Base-by-base conservation (phyloP, 805 yeast species). In the Saturnispora zaruensis region DNA sequence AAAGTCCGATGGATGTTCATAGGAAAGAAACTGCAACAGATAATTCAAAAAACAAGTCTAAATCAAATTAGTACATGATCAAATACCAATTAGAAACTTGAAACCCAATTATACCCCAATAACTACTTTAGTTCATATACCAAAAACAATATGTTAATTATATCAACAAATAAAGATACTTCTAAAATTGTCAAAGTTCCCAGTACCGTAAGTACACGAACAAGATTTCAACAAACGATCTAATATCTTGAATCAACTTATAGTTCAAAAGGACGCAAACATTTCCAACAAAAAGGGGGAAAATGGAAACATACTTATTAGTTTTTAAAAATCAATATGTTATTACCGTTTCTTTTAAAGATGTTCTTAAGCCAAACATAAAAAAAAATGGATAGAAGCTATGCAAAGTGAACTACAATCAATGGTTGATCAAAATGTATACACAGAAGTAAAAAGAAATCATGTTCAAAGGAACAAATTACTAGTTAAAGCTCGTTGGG, bases 401-500 rank as follows among this genome's bases (percentile, higher is more conserved):
- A 2, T 28, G 8, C 32, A 28, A 28, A 2, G 32, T 28, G 32
- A 28, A 28, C 32, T 28, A 9, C 8, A 13, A 28, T 3, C 32
- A 13, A 28, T 28, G 32, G 11, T 2, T 28, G 32, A 28, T 28
- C 11, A 28, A 28, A 28, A 28, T 9, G 32, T 28, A 9, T 2
- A 28, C 11, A 3, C 32, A 8, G 32, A 28, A 28, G 32, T 28
- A 9, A 28, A 28, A 13, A 28, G 32, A 28, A 9, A 2, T 13
- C 11, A 28, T 9, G n/a, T 23, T 2, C 36, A 14, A 7, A 32
- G 33, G 24, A 23, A 30, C 3, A 9, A 13, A 6, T 43, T 33
- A 6, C n/a, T 34, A 4, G 28, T 44, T 11, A 23, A 44, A 34
- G 47, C 28, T 21, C 42, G 24, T 18, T 48, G 51, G 49, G 46